Conservation (phyloP, 1,284 basidiomycete genomes). For the Trichosporon asahii region DNA sequence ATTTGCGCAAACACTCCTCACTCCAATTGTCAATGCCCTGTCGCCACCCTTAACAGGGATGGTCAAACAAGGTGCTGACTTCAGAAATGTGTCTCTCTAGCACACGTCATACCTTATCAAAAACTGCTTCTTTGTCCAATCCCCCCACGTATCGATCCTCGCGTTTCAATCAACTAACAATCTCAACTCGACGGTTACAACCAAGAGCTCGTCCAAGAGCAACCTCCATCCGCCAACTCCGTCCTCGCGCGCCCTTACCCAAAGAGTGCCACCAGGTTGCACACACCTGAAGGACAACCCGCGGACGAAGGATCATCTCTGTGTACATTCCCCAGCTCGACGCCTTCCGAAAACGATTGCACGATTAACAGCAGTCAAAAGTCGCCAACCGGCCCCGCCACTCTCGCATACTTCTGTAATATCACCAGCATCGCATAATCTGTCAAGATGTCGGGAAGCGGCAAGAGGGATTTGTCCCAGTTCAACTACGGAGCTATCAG, state of each 20-base stretch:
- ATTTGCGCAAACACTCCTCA: background rate
- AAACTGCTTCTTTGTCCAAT: background rate
- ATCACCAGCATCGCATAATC: background rate
- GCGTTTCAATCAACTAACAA: slow-evolving; percentile 5
- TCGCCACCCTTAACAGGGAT: background rate
- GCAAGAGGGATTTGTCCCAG: slow-evolving; percentile 66
- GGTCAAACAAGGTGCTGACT: background rate
- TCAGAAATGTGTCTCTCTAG: background rate
- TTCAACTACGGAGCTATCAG: slow-evolving; percentile 90
- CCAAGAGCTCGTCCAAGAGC: background rate
- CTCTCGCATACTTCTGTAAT: background rate
- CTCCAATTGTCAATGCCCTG: background rate
- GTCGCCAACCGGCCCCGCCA: background rate
- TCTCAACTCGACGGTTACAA: background rate
- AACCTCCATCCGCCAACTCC: slow-evolving; percentile 1
- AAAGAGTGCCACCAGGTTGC: background rate
- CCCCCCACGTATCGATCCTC: background rate
- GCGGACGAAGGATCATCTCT: background rate
- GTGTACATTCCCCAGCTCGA: background rate
- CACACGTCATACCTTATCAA: slow-evolving; percentile 3
- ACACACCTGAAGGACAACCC: background rate
- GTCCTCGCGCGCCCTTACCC: background rate
- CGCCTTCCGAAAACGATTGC: background rate
- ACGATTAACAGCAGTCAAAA: background rate
- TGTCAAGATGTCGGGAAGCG: slow-evolving; percentile 43